Base-by-base conservation (phyloP, 441 rosid species). In the Capsella rubella region DNA sequence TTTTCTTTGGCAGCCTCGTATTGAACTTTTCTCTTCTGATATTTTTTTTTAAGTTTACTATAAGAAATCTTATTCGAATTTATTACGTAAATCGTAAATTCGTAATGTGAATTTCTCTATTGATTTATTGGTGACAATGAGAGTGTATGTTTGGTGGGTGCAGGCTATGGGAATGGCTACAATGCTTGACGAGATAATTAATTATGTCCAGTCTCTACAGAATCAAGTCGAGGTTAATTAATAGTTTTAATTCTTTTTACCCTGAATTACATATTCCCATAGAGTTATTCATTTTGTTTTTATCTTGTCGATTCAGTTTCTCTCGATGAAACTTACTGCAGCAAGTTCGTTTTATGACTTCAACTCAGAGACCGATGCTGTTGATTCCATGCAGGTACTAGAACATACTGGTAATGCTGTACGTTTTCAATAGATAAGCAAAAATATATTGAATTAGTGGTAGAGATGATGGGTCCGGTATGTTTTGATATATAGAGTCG, bases 91-190 rank as follows among this genome's bases (percentile, higher is more conserved):
- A 16, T 16, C 18, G 18, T 34, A 34, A 15, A 34, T 16, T 35
- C 15, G 10, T 58, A 21, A 18, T 58, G 29, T 42, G 27, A 56
- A 21, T 42, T 32, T 34, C 15, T 31, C 18, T 16, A 40, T 13
- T 13, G 21, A 61, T 62, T 62, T 12, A 13, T 13, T 28, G 51
- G 29, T 72, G 65, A 52, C 28, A 53, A 28, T 42, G 50, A 60
- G 25, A 60, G 27, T 13, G 51, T 27, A 42, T 60, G 13, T 25
- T 25, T 40, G 34, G 21, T 60, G 65, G 25, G 21, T 45, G 43
- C 79, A 87, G 90, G 83, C 89, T n/a, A 88, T 85, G 93, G 93
- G 93, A 25, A 84, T 88, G 90, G 80, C 93, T 35, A 73, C 83
- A 46, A 88, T 86, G 93, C 58, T 88, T 80, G 93, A 88, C 73